Evolutionary conservation across 176 grass and related monocot genomes (phyloP).

Genomic region (Rhipidocladum racemiflorum): DNA sequence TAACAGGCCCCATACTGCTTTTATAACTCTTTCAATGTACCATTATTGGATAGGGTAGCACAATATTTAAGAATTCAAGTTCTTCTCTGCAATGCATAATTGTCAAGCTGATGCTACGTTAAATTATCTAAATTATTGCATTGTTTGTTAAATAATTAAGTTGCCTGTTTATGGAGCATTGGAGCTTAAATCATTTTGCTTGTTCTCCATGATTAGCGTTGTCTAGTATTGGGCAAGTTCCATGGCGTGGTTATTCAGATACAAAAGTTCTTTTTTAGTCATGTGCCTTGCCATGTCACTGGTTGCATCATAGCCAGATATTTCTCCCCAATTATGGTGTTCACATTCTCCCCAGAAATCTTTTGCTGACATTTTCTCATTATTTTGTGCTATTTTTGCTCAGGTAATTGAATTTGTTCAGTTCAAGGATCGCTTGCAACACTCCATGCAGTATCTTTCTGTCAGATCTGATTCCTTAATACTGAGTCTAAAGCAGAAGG

Average conservation of each 20-base stretch:
- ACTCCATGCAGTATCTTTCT: constrained; percentile 73
- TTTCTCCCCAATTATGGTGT: neutral
- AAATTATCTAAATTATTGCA: neutral
- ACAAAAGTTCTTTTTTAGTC: neutral
- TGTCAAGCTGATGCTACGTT: neutral
- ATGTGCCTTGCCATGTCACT: neutral
- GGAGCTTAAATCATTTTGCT: neutral
- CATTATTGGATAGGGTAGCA: neutral
- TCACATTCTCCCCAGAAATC: neutral
- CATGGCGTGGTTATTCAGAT: neutral
- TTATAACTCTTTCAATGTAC: neutral
- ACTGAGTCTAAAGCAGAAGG: constrained; percentile 76
- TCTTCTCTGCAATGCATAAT: constrained; percentile 3
- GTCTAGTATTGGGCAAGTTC: neutral
- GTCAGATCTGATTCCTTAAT: constrained; percentile 65
- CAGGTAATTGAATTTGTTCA: constrained; percentile 94
- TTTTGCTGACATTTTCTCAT: neutral
- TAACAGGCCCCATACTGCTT: neutral
- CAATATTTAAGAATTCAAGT: neutral
- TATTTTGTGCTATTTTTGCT: constrained; percentile 29
- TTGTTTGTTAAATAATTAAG: constrained; percentile 10
- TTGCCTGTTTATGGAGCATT: neutral
- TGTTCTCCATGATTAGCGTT: neutral
- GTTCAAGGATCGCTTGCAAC: constrained; percentile 76
- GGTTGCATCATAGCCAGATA: neutral